These are phyloP conservation scores for Penicillium arizonense DNA, from an alignment of 495 filamentous ascomycete genomes.

Conservation along the genomic window DNA sequence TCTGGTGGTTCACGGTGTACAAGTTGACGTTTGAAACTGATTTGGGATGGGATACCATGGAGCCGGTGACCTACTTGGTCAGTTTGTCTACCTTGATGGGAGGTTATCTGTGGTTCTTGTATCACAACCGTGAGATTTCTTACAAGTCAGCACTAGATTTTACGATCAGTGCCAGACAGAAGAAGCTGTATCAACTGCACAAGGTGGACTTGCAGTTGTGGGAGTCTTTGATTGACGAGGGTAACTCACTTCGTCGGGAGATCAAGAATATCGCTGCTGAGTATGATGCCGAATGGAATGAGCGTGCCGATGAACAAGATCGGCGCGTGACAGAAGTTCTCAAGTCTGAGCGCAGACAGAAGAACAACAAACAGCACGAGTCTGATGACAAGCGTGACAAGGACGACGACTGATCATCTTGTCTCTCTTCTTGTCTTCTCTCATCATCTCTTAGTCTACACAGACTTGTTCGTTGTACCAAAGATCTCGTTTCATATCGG, in stretches of 20 bases:
- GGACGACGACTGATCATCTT: conserved; percentile 20
- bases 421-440: neutral
- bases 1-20: conserved; percentile 82
- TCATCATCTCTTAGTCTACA: neutral
- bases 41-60: conserved; percentile 87
- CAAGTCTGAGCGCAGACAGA: conserved; percentile 57
- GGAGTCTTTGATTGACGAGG: conserved; percentile 78
- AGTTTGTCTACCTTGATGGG: conserved; percentile 80
- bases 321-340: conserved; percentile 70
- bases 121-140: conserved; percentile 84
- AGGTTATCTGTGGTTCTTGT: conserved; percentile 92
- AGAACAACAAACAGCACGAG: conserved; percentile 45
- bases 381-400: conserved; percentile 38
- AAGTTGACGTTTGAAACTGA: conserved; percentile 75
- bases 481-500: neutral
- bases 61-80: conserved; percentile 86
- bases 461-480: neutral
- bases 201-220: conserved; percentile 76
- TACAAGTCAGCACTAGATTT: conserved; percentile 84
- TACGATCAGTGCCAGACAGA: conserved; percentile 76
- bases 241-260: conserved; percentile 74
- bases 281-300: conserved; percentile 95
- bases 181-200: conserved; percentile 67
- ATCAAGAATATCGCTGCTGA: conserved; percentile 79
- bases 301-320: conserved; percentile 71